Base-by-base conservation (phyloP, 768 basidiomycete species). In the Mrakia blollopis region DNA sequence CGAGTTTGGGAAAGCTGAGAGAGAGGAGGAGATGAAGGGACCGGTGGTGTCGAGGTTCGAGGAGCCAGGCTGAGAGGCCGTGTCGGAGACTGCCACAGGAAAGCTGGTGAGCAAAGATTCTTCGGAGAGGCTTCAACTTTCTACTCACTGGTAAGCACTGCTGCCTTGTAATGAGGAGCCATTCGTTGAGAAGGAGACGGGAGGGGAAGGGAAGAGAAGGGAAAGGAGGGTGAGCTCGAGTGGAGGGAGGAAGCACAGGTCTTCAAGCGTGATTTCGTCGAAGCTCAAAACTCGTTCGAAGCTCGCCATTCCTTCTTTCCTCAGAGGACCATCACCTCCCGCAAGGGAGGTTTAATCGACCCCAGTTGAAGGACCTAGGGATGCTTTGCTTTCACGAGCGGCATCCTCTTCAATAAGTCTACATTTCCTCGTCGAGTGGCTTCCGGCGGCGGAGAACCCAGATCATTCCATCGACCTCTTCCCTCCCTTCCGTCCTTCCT, bases 141-240 rank as follows among this genome's bases (percentile, higher is more conserved):
- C 82, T 73, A 89, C 85, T 28, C 86, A 78, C 78, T 63, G 21
- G 78, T 78, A 4, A 78, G 30, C 23, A 78, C 60, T 37, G 67
- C 73, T 47, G 71, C 78, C 37, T 60, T 78, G 78, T 63, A 63
- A 28, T 57, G 32, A 28, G 57, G 47, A 71, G 44, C 18, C 69
- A 72, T 54, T 30, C 1, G 50, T 37, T 8, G 50, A 30, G 32
- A 25, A 54, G 14, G n/a, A 37, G 39, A 67, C 2, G 39, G 65
- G 23, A 67, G 32, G 14, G 39, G 30, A 67, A 41, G 65, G 65
- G 30, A 68, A n/a, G n/a, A 37, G 39, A 67, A 3, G 39, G 65
- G 23, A 67, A 18, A 8, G 39, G 30, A 67, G n/a, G 65, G 65
- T 50, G 47, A 50, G 47, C 47, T 50, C 47, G 47, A 50, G 47